Percentiles rank a stretch among this genome's conserved stretches.
Evolutionary conservation across 257 asterid species (phyloP).

Genomic region (Rhazya stricta): DNA sequence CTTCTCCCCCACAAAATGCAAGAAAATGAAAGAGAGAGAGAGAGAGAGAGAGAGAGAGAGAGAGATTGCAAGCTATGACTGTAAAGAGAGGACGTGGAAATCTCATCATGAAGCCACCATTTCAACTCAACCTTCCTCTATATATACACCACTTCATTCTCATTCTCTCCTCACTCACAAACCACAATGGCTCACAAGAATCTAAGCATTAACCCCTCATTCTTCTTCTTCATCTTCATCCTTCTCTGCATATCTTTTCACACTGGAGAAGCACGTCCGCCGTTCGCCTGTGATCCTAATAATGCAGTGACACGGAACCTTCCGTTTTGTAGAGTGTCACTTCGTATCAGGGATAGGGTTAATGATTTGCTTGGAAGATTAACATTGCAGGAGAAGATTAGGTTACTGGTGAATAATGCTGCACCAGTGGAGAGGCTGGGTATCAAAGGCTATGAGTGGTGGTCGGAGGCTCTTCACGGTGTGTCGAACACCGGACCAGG

Average conservation of each 20-base stretch:
- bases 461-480: conserved; percentile 97
- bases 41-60: background rate
- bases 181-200: conserved; percentile 8
- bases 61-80: background rate
- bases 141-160: conserved; percentile 22
- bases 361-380: conserved; percentile 59
- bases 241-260: conserved; percentile 19
- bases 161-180: conserved; percentile 15
- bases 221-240: conserved; percentile 13
- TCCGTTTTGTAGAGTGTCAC: conserved; percentile 47
- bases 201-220: background rate
- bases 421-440: conserved; percentile 73
- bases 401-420: conserved; percentile 70
- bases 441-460: conserved; percentile 81
- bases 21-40: background rate
- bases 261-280: conserved; percentile 40
- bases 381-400: conserved; percentile 60
- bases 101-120: conserved; percentile 20
- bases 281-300: conserved; percentile 71
- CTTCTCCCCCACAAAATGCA: background rate
- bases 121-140: conserved; percentile 21
- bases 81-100: conserved; percentile 28
- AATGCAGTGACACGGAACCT: conserved; percentile 36
- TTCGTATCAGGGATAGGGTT: conserved; percentile 57
- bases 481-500: conserved; percentile 82